Percentiles rank a stretch among this genome's conserved stretches.
Evolutionary conservation across 2,329 filamentous ascomycete genomes (phyloP).

Genomic region (Hortaea werneckii): DNA sequence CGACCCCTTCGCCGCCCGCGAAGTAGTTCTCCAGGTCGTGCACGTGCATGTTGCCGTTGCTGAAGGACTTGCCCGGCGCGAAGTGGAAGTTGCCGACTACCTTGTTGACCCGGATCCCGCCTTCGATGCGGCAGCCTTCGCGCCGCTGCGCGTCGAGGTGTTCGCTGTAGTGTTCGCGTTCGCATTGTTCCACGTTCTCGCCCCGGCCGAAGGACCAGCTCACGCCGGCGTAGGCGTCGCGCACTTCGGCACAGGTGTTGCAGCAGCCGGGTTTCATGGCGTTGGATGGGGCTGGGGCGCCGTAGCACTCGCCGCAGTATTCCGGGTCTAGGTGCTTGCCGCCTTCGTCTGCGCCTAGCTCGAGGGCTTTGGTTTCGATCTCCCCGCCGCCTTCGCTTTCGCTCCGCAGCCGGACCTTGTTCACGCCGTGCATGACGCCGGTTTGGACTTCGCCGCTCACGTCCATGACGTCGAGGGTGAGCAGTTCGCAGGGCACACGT

Average conservation of each 20-base stretch:
- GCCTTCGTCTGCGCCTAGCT: constrained; percentile 61
- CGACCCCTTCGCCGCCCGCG: constrained; percentile 55
- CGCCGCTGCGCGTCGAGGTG: constrained; percentile 75
- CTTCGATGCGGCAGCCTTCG: constrained; percentile 92
- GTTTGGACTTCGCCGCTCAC: constrained; percentile 95
- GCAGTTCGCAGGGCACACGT: constrained; percentile 81
- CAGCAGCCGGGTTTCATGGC: constrained; percentile 81
- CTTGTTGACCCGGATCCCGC: constrained; percentile 89
- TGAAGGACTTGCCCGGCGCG: constrained; percentile 90
- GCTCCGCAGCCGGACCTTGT: constrained; percentile 73
- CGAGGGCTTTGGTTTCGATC: constrained; percentile 59
- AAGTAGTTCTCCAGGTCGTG: constrained; percentile 97
- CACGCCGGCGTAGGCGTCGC: constrained; percentile 80
- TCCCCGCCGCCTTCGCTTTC: constrained; percentile 63
- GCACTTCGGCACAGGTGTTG: constrained; percentile 92
- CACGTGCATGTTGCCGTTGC: constrained; percentile 91
- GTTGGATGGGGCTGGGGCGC: constrained; percentile 62
- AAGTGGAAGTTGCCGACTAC: constrained; percentile 98
- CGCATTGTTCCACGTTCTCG: constrained; percentile 88
- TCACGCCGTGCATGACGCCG: constrained; percentile 83
- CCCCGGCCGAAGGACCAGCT: constrained; percentile 93
- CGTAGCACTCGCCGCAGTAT: constrained; percentile 93
- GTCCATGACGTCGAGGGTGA: constrained; percentile 98
- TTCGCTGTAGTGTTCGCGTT: constrained; percentile 86
- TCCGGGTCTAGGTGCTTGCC: constrained; percentile 65